Evolutionary conservation across 2,329 filamentous ascomycete species (phyloP), one percentile per base, ranked within the genome.

Genomic region (Colletotrichum musicola): DNA sequence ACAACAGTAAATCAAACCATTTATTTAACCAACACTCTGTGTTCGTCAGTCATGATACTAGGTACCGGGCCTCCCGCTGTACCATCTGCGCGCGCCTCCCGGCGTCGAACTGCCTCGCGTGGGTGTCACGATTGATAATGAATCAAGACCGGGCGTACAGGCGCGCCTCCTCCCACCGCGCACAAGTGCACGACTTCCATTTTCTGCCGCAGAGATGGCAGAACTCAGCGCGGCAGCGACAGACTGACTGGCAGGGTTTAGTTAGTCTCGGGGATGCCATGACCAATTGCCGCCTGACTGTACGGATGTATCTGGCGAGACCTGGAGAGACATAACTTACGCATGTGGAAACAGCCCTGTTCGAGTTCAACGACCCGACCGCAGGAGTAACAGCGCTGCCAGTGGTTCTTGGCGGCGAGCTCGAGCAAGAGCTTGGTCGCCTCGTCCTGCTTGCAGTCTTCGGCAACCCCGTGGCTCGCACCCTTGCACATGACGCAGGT

Each of bases 221-320:
- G 71, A 87, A 88, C n/a, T 86, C 35, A 0, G 77, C 73, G 0
- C 78, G 72, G 57, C 86, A 89, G 1, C 58, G 75, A 57, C 85
- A 88, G n/a, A n/a, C n/a, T n/a, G 22, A 22, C 22, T 22, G 22
- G 22, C 22, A 22, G 22, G 2, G 22, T 22, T 22, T 22, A 22
- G 22, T 22, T 22, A 22, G 22, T 4, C 22, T 22, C 22, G 22
- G 4, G 2, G 22, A 22, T 22, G 22, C 4, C 4, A 2, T 4
- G 2, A 4, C 22, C 22, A 22, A 22, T 22, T 22, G 22, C 22
- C 22, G 22, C 22, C 22, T 22, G 22, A 22, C 22, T 22, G 22
- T 22, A 22, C 22, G 22, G 22, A 22, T 22, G 22, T 22, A 22
- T 22, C 22, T 22, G 2, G 22, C 22, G 22, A 22, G 22, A 22